phyloP scores from a whole-genome alignment of 2,329 filamentous ascomycete species.

The Fusarium sulawesiense region DNA sequence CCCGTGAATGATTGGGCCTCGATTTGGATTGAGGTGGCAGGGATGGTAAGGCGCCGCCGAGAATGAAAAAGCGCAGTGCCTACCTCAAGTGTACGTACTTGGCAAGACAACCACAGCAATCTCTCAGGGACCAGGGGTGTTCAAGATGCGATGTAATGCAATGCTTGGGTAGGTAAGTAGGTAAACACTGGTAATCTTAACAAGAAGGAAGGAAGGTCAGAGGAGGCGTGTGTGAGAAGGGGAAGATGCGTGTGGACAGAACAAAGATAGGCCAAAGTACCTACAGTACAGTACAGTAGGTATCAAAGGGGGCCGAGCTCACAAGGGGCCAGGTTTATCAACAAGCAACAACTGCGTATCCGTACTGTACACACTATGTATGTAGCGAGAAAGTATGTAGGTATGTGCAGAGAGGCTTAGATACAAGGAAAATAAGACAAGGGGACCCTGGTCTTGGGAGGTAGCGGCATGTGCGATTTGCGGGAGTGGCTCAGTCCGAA shows the following conservation, averaged over 20 bases:
- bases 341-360: slow-evolving; percentile 15
- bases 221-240: slow-evolving; percentile 37
- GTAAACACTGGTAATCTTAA: slow-evolving; percentile 25
- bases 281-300: not conserved
- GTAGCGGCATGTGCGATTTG: slow-evolving; percentile 38
- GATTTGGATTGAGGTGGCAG: slow-evolving; percentile 29
- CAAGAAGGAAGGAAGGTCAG: slow-evolving; percentile 25
- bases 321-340: slow-evolving; percentile 30
- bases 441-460: slow-evolving; percentile 25
- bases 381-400: slow-evolving; percentile 20
- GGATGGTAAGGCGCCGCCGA: slow-evolving; percentile 39
- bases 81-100: slow-evolving; percentile 36
- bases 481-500: slow-evolving; percentile 42
- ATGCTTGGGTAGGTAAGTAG: not conserved
- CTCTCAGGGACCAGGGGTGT: slow-evolving; percentile 32
- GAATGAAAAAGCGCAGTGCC: slow-evolving; percentile 34
- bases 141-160: slow-evolving; percentile 3
- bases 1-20: slow-evolving; percentile 38
- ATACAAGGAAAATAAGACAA: slow-evolving; percentile 34
- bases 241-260: slow-evolving; percentile 33
- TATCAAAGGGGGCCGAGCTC: slow-evolving; percentile 29
- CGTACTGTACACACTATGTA: slow-evolving; percentile 18
- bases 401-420: slow-evolving; percentile 25
- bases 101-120: slow-evolving; percentile 37
- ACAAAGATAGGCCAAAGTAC: slow-evolving; percentile 30